Percentiles rank a stretch among this genome's conserved stretches.
phyloP scores from a whole-genome alignment of 306 rosid species.

The Delonix regia region DNA sequence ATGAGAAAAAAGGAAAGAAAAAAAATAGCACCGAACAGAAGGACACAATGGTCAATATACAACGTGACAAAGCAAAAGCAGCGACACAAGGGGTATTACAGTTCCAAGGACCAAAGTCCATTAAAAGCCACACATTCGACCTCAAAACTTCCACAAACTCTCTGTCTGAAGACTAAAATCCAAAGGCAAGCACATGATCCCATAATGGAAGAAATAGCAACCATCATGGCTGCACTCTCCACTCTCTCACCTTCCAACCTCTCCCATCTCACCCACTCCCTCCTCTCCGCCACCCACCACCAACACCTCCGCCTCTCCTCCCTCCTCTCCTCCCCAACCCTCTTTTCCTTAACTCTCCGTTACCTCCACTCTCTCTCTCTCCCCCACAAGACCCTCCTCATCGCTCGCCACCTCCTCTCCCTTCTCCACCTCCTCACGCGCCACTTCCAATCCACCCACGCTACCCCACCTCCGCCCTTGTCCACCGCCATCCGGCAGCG shows the following conservation, averaged over 20 bases:
- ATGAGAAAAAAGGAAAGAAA: background rate
- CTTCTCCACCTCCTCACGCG: conserved; percentile 65
- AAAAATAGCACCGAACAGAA: too few relatives aligned
- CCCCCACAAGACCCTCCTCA: conserved; percentile 64
- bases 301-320: conserved; percentile 65
- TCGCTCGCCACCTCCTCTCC: conserved; percentile 77
- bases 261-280: conserved; percentile 63
- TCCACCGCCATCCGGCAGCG: conserved; percentile 42
- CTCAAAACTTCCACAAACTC: background rate
- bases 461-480: conserved; percentile 9
- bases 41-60: too few relatives aligned
- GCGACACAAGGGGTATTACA: too few relatives aligned
- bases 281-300: conserved; percentile 56
- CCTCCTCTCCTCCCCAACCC: conserved; percentile 72
- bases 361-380: conserved; percentile 76
- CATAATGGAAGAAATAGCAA: conserved; percentile 63
- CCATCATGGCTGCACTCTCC: conserved; percentile 73
- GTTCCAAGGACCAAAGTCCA: background rate
- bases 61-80: too few relatives aligned
- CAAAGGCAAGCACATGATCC: conserved; percentile 58
- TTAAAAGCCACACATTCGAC: conserved; percentile 35
- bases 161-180: background rate
- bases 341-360: conserved; percentile 68
- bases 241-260: conserved; percentile 67
- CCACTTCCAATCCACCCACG: conserved; percentile 37